These are phyloP conservation scores for Zea mays DNA, from an alignment of 176 grass and related monocot genomes.

Conservation along the genomic window DNA sequence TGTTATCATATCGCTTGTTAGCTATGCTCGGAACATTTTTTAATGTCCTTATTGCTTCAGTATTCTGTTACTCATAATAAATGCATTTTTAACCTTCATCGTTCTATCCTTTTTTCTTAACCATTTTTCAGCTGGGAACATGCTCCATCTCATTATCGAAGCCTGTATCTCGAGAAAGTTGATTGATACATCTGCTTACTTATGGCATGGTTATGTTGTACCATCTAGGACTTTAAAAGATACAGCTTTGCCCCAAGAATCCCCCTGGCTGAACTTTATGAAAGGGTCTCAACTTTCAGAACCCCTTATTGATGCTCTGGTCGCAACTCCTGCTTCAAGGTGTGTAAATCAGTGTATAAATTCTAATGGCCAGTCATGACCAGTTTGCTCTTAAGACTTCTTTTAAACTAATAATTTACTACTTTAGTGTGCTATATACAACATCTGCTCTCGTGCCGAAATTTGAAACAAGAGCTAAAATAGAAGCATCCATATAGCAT, in stretches of 20 bases:
- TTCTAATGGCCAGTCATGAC: not conserved
- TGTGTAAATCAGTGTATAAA: slow-evolving; percentile 36
- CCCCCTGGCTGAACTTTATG: slow-evolving; percentile 90
- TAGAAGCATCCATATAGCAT: not conserved
- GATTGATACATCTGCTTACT: slow-evolving; percentile 86
- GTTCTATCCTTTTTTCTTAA: slow-evolving; percentile 13
- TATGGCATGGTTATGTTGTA: slow-evolving; percentile 85
- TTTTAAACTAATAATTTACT: slow-evolving; percentile 4
- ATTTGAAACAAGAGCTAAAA: not conserved
- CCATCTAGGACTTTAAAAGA: slow-evolving; percentile 63
- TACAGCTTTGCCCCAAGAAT: slow-evolving; percentile 64
- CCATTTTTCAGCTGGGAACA: slow-evolving; percentile 76
- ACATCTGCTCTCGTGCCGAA: not conserved
- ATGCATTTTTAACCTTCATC: slow-evolving; percentile 11
- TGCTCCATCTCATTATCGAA: slow-evolving; percentile 96
- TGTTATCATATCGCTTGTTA: slow-evolving; percentile 18
- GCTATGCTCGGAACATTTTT: slow-evolving; percentile 12
- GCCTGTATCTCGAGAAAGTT: slow-evolving; percentile 94
- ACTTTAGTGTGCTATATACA: slow-evolving; percentile 14
- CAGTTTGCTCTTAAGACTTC: slow-evolving; percentile 14
- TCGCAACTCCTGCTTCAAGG: slow-evolving; percentile 85
- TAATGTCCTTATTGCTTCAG: not conserved
- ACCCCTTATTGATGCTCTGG: slow-evolving; percentile 75
- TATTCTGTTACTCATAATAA: slow-evolving; percentile 5
- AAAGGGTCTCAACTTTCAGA: slow-evolving; percentile 70